A percentile compares a stretch with the other conserved stretches of the same genome.
Evolutionary conservation across 2,329 filamentous ascomycete species (phyloP).

Genomic region (Scedosporium minutisporum): DNA sequence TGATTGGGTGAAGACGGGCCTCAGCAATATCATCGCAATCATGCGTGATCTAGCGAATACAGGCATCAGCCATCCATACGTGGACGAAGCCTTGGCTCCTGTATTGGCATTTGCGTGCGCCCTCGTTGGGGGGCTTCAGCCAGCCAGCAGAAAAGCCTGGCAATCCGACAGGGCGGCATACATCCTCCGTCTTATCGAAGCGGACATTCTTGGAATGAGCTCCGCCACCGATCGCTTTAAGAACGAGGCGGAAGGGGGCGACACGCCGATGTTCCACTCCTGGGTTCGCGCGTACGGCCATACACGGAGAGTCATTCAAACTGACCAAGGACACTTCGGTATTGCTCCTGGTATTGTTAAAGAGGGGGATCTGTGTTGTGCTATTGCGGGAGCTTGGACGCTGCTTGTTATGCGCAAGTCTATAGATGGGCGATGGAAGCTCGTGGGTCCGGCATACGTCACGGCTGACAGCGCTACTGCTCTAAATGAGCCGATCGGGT

Average conservation of each 20-base stretch:
- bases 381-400: not conserved
- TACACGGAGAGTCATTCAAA: not conserved
- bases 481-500: not conserved
- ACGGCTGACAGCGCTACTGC: not conserved
- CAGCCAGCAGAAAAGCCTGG: not conserved
- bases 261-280: not conserved
- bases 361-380: not conserved
- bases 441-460: not conserved
- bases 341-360: not conserved
- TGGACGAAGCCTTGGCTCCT: not conserved
- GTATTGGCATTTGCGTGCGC: not conserved
- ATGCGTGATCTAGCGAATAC: not conserved
- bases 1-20: not conserved
- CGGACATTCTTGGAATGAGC: not conserved
- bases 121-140: not conserved
- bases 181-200: not conserved
- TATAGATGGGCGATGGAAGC: not conserved
- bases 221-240: not conserved
- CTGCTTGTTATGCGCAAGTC: not conserved
- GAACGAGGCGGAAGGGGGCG: not conserved
- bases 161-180: not conserved
- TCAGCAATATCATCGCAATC: slow-evolving; percentile 1
- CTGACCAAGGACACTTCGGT: not conserved
- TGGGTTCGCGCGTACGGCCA: slow-evolving; percentile 3
- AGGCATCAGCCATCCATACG: not conserved